Conservation (phyloP, 176 grass and related monocot genomes). For the Echinochloa phyllopogon region DNA sequence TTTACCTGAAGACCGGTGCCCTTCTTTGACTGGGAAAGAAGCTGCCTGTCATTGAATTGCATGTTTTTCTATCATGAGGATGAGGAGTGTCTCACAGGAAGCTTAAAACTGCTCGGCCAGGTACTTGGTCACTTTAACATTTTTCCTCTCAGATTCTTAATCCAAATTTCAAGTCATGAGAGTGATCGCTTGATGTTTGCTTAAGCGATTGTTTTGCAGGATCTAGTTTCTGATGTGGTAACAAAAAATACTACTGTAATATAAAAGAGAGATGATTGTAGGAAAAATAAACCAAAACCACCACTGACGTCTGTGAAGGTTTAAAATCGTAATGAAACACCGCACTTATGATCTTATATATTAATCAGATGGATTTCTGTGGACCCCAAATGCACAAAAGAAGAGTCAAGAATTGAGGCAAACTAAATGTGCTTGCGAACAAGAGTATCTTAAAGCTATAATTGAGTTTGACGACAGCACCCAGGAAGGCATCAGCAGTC, state of each 20-base stretch:
- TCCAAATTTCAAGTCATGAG: neutral
- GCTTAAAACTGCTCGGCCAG: neutral
- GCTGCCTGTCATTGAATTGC: neutral
- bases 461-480: slow-evolving; percentile 9
- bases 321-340: neutral
- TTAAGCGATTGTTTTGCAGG: neutral
- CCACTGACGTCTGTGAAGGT: neutral
- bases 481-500: neutral
- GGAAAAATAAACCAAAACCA: neutral
- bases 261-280: neutral
- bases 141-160: neutral
- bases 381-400: slow-evolving; percentile 13
- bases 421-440: neutral
- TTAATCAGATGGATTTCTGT: neutral
- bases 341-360: neutral
- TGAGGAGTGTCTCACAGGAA: neutral
- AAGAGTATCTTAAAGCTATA: neutral
- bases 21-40: slow-evolving; percentile 48
- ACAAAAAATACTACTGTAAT: neutral
- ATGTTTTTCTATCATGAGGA: slow-evolving; percentile 36
- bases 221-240: neutral
- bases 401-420: neutral
- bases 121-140: neutral
- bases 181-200: neutral
- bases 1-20: slow-evolving; percentile 46